A percentile compares a stretch with the other conserved stretches of the same genome.
These are phyloP conservation scores for Sclerotinia subarctica DNA, from an alignment of 2,329 filamentous ascomycete genomes.

Conservation along the genomic window DNA sequence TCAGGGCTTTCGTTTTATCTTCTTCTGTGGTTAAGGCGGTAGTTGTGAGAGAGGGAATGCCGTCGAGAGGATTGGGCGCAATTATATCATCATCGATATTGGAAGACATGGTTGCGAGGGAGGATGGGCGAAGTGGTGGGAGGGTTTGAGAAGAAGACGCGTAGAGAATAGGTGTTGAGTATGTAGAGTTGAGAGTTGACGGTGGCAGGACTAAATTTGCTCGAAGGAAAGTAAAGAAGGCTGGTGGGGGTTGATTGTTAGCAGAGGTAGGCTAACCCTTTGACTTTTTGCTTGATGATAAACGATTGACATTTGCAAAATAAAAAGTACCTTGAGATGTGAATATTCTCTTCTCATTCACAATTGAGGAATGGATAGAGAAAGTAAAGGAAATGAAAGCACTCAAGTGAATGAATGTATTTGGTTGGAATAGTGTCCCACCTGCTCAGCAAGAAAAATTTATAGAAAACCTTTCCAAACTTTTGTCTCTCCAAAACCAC, in stretches of 20 bases:
- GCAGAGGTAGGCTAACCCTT: conserved; percentile 1
- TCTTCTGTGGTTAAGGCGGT: conserved; percentile 51
- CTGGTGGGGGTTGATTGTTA: conserved; percentile 44
- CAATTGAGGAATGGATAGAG: background rate
- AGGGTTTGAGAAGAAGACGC: conserved; percentile 46
- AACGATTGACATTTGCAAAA: background rate
- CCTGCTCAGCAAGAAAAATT: background rate
- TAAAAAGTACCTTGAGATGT: background rate
- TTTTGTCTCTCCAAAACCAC: background rate
- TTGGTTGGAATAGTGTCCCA: background rate
- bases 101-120: conserved; percentile 41
- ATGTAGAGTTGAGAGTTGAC: conserved; percentile 49
- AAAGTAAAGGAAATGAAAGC: background rate
- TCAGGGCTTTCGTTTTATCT: conserved; percentile 66
- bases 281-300: background rate
- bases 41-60: conserved; percentile 62
- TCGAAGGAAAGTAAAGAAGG: conserved; percentile 78
- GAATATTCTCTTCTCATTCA: conserved; percentile 4
- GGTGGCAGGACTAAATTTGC: conserved; percentile 71
- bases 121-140: conserved; percentile 40
- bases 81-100: conserved; percentile 35
- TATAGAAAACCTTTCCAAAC: background rate
- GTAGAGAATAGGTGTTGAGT: conserved; percentile 62
- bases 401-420: background rate
- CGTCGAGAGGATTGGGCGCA: conserved; percentile 42